These are phyloP conservation scores for Elongisporangium undulatum DNA, from an alignment of 352 stramenopile species.

Conservation along the genomic window DNA sequence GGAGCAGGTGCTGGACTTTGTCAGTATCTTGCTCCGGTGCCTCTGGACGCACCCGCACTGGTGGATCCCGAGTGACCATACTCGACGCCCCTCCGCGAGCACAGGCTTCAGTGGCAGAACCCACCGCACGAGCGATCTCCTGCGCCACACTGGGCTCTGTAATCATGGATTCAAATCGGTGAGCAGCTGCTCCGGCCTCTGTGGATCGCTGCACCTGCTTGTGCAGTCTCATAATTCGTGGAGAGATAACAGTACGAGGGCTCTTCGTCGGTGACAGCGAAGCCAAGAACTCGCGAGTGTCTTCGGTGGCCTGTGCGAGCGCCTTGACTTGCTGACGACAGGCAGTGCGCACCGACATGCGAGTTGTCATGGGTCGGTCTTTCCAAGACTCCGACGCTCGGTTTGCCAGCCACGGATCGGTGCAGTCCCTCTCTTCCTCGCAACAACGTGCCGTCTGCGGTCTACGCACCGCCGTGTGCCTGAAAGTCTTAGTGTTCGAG, in stretches of 20 bases:
- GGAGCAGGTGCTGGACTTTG: background rate
- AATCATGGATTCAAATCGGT: background rate
- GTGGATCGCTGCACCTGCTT: constrained; percentile 23
- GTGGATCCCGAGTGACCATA: background rate
- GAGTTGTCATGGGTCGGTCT: constrained; percentile 39
- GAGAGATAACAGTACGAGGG: constrained; percentile 25
- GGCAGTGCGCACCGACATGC: constrained; percentile 46
- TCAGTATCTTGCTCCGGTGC: background rate
- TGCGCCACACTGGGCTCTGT: background rate
- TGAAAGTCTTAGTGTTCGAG: background rate
- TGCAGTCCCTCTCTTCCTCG: background rate
- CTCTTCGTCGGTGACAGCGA: background rate
- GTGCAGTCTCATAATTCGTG: constrained; percentile 33
- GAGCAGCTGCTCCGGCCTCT: constrained; percentile 12
- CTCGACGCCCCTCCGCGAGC: background rate
- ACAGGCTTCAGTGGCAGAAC: background rate
- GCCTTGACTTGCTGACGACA: constrained; percentile 36
- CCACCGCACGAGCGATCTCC: background rate
- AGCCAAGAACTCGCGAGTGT: background rate
- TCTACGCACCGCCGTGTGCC: background rate
- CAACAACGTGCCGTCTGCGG: background rate
- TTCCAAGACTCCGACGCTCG: constrained; percentile 31
- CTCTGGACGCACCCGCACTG: background rate
- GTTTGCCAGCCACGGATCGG: background rate
- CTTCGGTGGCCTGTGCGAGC: constrained; percentile 15